Conservation (phyloP, 1,284 basidiomycete species). For the Sporisorium iseilematis-ciliati region DNA sequence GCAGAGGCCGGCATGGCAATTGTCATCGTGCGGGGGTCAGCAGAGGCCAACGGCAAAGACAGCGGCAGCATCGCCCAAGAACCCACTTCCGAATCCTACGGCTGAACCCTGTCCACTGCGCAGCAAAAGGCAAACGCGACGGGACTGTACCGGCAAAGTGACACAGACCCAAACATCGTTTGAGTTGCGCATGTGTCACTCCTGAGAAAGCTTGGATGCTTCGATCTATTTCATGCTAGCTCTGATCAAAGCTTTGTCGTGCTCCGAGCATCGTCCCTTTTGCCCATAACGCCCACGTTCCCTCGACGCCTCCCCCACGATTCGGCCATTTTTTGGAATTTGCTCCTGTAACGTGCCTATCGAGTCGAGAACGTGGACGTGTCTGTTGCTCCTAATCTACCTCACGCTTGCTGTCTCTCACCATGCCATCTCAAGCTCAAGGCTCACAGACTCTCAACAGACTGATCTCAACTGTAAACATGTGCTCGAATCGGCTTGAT, state of each 20-base stretch:
- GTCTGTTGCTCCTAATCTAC: neutral
- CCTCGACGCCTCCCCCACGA: neutral
- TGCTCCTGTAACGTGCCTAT: slow-evolving; percentile 1
- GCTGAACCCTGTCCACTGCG: neutral
- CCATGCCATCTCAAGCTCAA: neutral
- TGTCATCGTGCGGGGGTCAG: too few species aligned
- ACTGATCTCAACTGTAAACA: neutral
- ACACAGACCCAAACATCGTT: neutral
- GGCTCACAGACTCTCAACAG: neutral
- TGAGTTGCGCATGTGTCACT: neutral
- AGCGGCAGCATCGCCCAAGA: too few species aligned
- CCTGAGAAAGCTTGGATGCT: neutral
- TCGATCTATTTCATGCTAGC: neutral
- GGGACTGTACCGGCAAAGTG: neutral
- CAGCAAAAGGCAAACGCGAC: neutral
- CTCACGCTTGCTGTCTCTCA: neutral
- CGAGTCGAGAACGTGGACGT: slow-evolving; percentile 6
- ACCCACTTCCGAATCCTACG: too few species aligned
- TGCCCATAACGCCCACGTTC: slow-evolving; percentile 6
- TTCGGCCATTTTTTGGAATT: slow-evolving; percentile 2
- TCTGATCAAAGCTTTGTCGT: neutral
- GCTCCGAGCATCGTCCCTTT: neutral
- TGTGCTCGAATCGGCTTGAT: neutral
- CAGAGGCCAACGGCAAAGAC: too few species aligned
- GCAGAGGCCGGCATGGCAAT: too few species aligned